phyloP scores from a whole-genome alignment of 2,329 filamentous ascomycete genomes.

The Drechmeria coniospora region DNA sequence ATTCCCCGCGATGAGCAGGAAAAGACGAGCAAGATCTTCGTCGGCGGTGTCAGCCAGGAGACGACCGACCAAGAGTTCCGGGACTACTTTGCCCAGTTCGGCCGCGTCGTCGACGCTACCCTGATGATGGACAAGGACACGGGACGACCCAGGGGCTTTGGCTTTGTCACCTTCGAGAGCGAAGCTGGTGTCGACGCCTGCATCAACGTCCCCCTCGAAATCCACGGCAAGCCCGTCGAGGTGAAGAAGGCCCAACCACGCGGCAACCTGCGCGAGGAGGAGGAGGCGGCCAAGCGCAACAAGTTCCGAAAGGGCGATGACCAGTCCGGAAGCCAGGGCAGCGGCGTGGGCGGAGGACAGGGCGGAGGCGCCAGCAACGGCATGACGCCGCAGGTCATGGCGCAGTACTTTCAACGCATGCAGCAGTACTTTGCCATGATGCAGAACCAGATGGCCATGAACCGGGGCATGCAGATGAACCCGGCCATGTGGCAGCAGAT shows the following conservation, averaged over 20 bases:
- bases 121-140: constrained; percentile 99
- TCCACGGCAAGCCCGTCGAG: constrained; percentile 91
- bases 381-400: constrained; percentile 95
- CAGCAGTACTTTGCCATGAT: constrained; percentile 93
- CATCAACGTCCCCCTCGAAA: constrained; percentile 70
- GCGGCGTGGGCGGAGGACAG: constrained; percentile 18
- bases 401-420: constrained; percentile 96
- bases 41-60: constrained; percentile 93
- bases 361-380: constrained; percentile 30
- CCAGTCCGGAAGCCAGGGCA: constrained; percentile 22
- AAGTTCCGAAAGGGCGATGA: constrained; percentile 43
- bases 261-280: constrained; percentile 85
- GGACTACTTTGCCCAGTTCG: constrained; percentile 93
- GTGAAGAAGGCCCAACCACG: constrained; percentile 96
- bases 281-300: constrained; percentile 50
- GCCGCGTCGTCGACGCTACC: constrained; percentile 88
- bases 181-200: constrained; percentile 90
- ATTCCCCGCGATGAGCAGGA: constrained; percentile 97
- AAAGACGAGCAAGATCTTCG: constrained; percentile 96
- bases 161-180: constrained; percentile 95
- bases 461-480: constrained; percentile 56
- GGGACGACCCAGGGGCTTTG: constrained; percentile 87
- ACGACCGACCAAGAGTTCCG: constrained; percentile 93
- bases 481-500: constrained; percentile 63
- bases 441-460: constrained; percentile 87